Evolutionary conservation across 208 protist genomes (phyloP), one percentile per base, ranked within the genome.

Genomic region (Spongospora subterranea): DNA sequence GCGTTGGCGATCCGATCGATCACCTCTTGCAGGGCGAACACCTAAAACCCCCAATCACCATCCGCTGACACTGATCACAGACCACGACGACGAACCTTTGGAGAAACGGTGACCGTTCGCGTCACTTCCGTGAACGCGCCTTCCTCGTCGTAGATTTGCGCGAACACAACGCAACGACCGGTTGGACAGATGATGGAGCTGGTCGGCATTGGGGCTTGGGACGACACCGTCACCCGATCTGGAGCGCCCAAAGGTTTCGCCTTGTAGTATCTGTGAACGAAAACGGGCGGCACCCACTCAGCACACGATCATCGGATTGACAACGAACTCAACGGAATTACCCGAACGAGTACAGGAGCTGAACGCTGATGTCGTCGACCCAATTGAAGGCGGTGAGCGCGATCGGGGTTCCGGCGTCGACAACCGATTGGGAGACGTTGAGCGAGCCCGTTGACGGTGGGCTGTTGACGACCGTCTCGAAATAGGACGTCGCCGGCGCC

Each of bases 311-410:
- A 60, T 60, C n/a, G 17, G 71, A 82, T 82, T 20, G 35, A 82
- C 17, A 6, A 43, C 6, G 71, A 45, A n/a, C 71, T 17, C n/a
- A 20, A 35, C 71, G 71, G 35, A n/a, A 35, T 20, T 43, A 82
- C 71, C 71, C 71, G n/a, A 82, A 82, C 17, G 71, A 39, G 71
- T 82, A 82, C n/a, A 6, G 6, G 35, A 82, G 71, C 35, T 82
- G n/a, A 43, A 82, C 17, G 6, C 17, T 82, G 71, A n/a, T 82
- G n/a, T 82, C 71, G n/a, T 82, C 71, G 17, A 82, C 6, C 71
- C 71, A 82, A 43, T 82, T 82, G n/a, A n/a, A 6, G n/a, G 71
- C 71, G n/a, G 71, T 82, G n/a, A 82, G 35, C 6, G 71, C n/a
- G n/a, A 82, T n/a, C 6, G 71, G 71, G 6, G 71, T 45, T 20